Evolutionary conservation across 2,329 filamentous ascomycete species (phyloP).

Genomic region (Clarireedia hainanense): DNA sequence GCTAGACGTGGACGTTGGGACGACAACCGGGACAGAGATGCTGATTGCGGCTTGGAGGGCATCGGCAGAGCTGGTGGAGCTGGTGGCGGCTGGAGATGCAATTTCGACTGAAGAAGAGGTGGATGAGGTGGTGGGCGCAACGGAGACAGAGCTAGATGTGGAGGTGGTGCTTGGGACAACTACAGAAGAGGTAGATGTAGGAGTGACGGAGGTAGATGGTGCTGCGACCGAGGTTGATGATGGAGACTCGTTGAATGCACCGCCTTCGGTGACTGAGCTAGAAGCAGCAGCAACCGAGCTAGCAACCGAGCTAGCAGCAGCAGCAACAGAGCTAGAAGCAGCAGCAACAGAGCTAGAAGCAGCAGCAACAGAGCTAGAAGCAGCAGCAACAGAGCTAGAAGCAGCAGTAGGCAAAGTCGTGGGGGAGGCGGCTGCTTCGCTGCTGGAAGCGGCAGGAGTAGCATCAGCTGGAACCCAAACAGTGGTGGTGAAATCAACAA

Average conservation of each 20-base stretch:
- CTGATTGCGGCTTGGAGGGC: constrained; percentile 3
- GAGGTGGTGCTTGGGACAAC: constrained; percentile 15
- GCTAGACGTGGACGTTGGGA: background rate
- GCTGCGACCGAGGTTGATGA: constrained; percentile 13
- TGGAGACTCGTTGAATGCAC: too few relatives aligned
- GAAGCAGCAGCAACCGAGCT: background rate
- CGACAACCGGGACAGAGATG: background rate
- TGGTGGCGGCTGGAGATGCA: constrained; percentile 16
- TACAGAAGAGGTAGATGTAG: constrained; percentile 15
- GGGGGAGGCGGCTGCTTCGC: constrained; percentile 3
- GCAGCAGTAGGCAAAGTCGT: constrained; percentile 11
- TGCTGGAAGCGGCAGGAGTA: constrained; percentile 11
- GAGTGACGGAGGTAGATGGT: constrained; percentile 11
- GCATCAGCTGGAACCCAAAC: constrained; percentile 35
- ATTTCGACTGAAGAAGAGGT: constrained; percentile 21
- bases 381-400: constrained; percentile 4
- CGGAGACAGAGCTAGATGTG: constrained; percentile 18
- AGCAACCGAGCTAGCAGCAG: constrained; percentile 15
- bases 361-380: background rate
- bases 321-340: constrained; percentile 4
- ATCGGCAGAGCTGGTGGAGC: constrained; percentile 3
- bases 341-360: constrained; percentile 4
- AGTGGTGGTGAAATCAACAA: constrained; percentile 31
- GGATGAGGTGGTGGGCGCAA: constrained; percentile 6
- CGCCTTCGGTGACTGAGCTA: background rate